Base-by-base conservation (phyloP, 2,329 filamentous ascomycete species). In the Diaporthe citriasiana region DNA sequence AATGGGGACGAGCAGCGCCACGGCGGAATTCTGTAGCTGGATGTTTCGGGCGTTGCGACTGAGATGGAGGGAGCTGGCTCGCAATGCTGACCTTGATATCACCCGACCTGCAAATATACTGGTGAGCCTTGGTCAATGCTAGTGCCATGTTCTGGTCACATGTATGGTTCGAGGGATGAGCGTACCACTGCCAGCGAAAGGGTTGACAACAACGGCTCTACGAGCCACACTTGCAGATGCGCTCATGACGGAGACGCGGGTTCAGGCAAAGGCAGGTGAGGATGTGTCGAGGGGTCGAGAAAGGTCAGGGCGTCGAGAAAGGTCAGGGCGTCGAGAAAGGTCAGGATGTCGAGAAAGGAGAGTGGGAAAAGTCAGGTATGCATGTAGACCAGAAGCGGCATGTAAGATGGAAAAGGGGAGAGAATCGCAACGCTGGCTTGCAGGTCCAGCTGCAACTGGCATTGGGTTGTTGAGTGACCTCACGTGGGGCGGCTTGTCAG, bases 1-100 rank as follows among this genome's bases (percentile, higher is more conserved):
- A 73, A 86, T 80, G 25, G 90, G 89, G 71, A 92, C 85, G 73
- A 92, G 82, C 47, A 92, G 84, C 59, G 89, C 89, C 78, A 91
- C 83, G 22, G 88, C 88, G 35, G 88, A 83, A 66, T 87, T 80
- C 76, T 87, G 82, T 66, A 82, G 83, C 70, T 84, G 82, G 51
- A 89, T 80, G 75, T 84, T 84, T 76, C 83, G 83, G 74, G 86
- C 79, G 77, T 87, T 87, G 73, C 86, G 86, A 76, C 83, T 82
- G 56, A 90, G 81, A 55, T 86, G 82, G 70, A 85, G 81, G 38
- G 88, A 84, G 71, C 86, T 82, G 71, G 88, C 81, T 73, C 85
- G 84, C 74, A 87, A 81, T 60, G 86, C 84, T 45, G 87, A 85
- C 76, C 83, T 80, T 55, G 84, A 81, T 56, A 89, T 80, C 71